phyloP scores from a whole-genome alignment of 768 basidiomycete genomes.

The Boletus vinaceobasis region DNA sequence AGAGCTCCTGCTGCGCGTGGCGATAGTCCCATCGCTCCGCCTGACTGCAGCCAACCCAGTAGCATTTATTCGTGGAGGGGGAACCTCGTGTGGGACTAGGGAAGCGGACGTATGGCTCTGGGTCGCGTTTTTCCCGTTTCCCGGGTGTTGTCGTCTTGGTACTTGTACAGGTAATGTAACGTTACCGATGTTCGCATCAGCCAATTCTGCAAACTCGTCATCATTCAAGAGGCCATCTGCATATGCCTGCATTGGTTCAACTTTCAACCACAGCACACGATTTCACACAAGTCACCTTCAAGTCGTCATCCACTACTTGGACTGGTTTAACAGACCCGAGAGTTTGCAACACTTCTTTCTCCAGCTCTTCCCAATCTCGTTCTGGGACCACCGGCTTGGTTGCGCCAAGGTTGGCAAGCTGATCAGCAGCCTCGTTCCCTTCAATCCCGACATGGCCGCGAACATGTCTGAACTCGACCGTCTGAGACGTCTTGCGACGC shows the following conservation, averaged over 20 bases:
- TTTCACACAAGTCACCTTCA: slow-evolving; percentile 19
- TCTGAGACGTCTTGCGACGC: slow-evolving; percentile 50
- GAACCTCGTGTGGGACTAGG: not conserved
- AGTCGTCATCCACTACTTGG: slow-evolving; percentile 2
- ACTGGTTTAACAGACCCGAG: slow-evolving; percentile 8
- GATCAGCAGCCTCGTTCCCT: slow-evolving; percentile 89
- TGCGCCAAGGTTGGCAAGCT: slow-evolving; percentile 60
- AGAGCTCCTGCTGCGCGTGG: not conserved
- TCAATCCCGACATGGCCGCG: slow-evolving; percentile 71
- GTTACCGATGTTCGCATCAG: not conserved
- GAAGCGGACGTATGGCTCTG: not conserved
- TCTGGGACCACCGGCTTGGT: slow-evolving; percentile 40
- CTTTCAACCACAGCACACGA: slow-evolving; percentile 4
- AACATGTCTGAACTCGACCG: slow-evolving; percentile 66
- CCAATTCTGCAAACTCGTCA: slow-evolving; percentile 30
- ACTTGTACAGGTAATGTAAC: not conserved
- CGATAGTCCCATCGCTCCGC: not conserved
- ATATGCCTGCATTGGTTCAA: slow-evolving; percentile 23
- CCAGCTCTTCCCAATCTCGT: slow-evolving; percentile 52
- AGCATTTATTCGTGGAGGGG: not conserved
- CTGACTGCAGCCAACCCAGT: not conserved
- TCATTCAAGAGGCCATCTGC: slow-evolving; percentile 36
- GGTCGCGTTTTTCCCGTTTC: not conserved
- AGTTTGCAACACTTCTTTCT: slow-evolving; percentile 9
- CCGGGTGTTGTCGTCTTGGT: not conserved